Percentiles rank a stretch among this genome's conserved stretches.
Conservation (phyloP, 257 asterid species). For the Solanum okadae region DNA sequence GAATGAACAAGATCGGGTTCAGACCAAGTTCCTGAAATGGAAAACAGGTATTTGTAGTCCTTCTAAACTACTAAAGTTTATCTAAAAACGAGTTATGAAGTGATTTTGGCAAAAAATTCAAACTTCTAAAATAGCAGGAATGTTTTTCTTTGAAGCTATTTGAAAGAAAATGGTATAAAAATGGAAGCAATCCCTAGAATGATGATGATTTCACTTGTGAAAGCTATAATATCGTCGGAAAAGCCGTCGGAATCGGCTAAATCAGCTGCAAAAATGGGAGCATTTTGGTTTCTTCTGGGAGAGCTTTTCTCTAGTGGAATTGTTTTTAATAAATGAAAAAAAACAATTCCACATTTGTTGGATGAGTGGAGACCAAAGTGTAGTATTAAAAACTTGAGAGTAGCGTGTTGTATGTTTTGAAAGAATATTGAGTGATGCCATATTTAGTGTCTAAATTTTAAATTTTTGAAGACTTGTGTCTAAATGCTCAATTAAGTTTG, state of each 20-base stretch:
- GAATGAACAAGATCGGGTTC: not conserved
- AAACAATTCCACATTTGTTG: not conserved
- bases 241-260: not conserved
- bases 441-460: not conserved
- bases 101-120: not conserved
- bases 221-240: not conserved
- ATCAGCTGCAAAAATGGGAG: not conserved
- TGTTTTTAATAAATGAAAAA: not conserved
- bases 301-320: not conserved
- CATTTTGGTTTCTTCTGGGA: not conserved
- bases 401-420: not conserved
- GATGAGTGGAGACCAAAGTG: not conserved
- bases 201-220: not conserved
- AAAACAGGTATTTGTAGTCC: not conserved
- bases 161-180: not conserved
- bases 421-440: not conserved
- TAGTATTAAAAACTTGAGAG: not conserved
- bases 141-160: too few relatives aligned
- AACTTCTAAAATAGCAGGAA: not conserved
- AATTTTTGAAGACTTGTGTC: not conserved
- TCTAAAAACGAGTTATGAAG: not conserved
- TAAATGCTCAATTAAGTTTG: not conserved
- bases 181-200: not conserved
- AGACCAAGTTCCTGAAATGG: not conserved
- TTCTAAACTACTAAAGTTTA: not conserved